phyloP scores from a whole-genome alignment of 345 rosid species.

The Salix koriyanagi region DNA sequence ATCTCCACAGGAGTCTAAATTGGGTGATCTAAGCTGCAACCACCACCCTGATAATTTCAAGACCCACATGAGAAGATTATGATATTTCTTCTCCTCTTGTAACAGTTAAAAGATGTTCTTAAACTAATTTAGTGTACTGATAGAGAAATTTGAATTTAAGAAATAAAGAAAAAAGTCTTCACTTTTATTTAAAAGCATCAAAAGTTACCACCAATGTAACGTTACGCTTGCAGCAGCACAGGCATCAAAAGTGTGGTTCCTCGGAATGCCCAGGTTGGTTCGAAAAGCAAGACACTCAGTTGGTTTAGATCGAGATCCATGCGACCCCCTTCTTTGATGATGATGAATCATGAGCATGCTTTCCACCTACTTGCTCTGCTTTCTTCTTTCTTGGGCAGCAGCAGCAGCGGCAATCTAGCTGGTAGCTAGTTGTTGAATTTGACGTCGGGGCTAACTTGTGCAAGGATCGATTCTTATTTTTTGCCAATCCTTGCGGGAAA shows the following conservation, averaged over 20 bases:
- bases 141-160: no score
- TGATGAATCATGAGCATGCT: background rate
- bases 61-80: background rate
- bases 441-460: background rate
- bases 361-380: no score
- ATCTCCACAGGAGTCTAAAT: background rate
- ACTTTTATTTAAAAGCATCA: background rate
- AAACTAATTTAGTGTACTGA: no score
- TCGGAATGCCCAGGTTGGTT: background rate
- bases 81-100: no score
- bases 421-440: background rate
- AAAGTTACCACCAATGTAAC: background rate
- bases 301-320: background rate
- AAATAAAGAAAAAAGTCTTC: no score
- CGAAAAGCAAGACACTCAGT: background rate
- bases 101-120: no score
- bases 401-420: background rate
- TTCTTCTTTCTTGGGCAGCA: no score
- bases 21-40: background rate
- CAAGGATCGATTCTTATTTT: background rate
- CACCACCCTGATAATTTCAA: background rate
- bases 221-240: background rate
- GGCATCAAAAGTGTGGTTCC: background rate
- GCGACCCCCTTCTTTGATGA: background rate
- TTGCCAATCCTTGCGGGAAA: no score